These are phyloP conservation scores for Zea luxurians DNA, from an alignment of 176 grass and related monocot species.

Conservation along the genomic window DNA sequence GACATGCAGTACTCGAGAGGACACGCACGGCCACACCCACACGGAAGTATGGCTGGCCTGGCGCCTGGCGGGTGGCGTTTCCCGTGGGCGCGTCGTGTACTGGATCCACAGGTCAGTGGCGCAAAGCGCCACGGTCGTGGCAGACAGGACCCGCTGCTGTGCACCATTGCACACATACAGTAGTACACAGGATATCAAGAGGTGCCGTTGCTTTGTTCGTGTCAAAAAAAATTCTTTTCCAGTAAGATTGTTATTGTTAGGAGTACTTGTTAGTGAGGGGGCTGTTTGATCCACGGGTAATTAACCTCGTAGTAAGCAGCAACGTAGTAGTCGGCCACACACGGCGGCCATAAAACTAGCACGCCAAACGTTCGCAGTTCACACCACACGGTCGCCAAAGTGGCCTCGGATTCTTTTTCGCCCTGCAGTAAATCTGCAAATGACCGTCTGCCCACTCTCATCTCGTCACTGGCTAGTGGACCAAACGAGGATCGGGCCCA, in stretches of 20 bases:
- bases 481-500: too few relatives aligned
- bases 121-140: not conserved
- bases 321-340: not conserved
- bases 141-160: too few relatives aligned
- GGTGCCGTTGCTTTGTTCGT: too few relatives aligned
- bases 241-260: too few relatives aligned
- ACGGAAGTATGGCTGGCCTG: too few relatives aligned
- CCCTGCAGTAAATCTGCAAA: not conserved
- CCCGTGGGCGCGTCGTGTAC: not conserved
- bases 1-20: not conserved
- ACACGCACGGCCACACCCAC: not conserved
- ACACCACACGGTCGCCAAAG: not conserved
- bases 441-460: not conserved
- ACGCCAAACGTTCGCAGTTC: not conserved
- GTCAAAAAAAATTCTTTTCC: too few relatives aligned
- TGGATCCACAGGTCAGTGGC: not conserved
- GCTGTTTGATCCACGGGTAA: too few relatives aligned
- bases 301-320: too few relatives aligned
- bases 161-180: too few relatives aligned
- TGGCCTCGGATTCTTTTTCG: constrained; percentile 19
- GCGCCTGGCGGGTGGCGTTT: not conserved
- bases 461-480: too few relatives aligned
- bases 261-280: too few relatives aligned
- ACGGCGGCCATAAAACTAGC: not conserved
- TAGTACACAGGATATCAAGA: too few relatives aligned